Evolutionary conservation across 441 rosid species (phyloP).

Genomic region (Daphne laureola): DNA sequence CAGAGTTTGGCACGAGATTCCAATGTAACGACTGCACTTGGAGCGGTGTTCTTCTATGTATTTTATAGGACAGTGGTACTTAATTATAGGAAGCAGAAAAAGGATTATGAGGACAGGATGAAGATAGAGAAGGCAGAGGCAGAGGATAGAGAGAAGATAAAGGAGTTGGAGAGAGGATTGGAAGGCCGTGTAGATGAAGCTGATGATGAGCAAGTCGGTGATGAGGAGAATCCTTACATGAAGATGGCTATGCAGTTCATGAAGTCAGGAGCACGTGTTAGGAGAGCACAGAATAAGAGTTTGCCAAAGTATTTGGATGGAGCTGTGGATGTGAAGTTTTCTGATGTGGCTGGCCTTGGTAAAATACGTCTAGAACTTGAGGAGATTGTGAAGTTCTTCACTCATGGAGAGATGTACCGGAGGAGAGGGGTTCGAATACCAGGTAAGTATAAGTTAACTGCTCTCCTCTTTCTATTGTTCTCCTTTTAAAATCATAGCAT

Average conservation of each 20-base stretch:
- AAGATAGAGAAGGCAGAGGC: slow-evolving; percentile 94
- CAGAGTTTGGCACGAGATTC: slow-evolving; percentile 52
- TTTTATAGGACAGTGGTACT: slow-evolving; percentile 80
- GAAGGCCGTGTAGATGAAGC: slow-evolving; percentile 49
- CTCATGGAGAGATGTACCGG: slow-evolving; percentile 91
- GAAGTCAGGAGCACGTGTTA: slow-evolving; percentile 89
- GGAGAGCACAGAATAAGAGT: slow-evolving; percentile 55
- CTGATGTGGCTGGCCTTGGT: slow-evolving; percentile 98
- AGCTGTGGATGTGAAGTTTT: slow-evolving; percentile 79
- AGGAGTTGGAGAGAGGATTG: slow-evolving; percentile 75
- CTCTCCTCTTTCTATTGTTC: too few relatives aligned
- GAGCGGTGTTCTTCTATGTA: slow-evolving; percentile 67
- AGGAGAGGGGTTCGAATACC: slow-evolving; percentile 92
- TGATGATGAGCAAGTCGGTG: slow-evolving; percentile 49
- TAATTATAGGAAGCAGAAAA: slow-evolving; percentile 72
- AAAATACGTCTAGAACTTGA: slow-evolving; percentile 93
- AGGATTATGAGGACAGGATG: slow-evolving; percentile 87
- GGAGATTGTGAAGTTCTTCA: slow-evolving; percentile 92
- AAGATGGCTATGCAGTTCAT: slow-evolving; percentile 88
- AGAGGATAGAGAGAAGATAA: slow-evolving; percentile 84
- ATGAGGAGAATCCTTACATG: slow-evolving; percentile 66
- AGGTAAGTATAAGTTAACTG: slow-evolving; percentile 27
- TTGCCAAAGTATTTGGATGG: slow-evolving; percentile 82
- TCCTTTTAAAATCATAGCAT: too few relatives aligned
- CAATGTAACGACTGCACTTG: slow-evolving; percentile 59